A percentile compares a stretch with the other conserved stretches of the same genome.
phyloP scores from a whole-genome alignment of 225 moss, liverwort and hornwort species.

The Thuidium tamariscinum region DNA sequence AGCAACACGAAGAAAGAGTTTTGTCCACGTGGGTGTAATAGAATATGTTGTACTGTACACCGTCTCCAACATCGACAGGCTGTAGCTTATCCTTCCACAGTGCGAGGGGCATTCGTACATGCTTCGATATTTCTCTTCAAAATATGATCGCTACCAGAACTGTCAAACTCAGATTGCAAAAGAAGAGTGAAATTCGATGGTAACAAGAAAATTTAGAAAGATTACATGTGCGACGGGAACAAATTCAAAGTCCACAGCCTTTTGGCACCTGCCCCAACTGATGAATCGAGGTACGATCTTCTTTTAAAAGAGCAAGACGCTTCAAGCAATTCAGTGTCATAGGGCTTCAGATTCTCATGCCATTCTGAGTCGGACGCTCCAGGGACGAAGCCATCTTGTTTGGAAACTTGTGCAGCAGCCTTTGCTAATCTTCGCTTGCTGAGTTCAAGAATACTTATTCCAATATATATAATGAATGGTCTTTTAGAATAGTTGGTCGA shows the following conservation, averaged over 20 bases:
- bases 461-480: not conserved
- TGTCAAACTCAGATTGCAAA: too few species aligned
- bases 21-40: not conserved
- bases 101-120: not conserved
- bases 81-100: not conserved
- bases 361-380: not conserved
- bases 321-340: not conserved
- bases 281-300: not conserved
- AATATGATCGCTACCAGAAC: not conserved
- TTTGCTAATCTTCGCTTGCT: not conserved
- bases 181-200: not conserved
- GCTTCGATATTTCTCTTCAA: not conserved
- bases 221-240: not conserved
- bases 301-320: not conserved
- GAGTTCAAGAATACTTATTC: not conserved
- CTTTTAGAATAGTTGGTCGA: not conserved
- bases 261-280: not conserved
- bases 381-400: not conserved
- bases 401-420: not conserved
- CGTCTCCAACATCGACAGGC: not conserved
- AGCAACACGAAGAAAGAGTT: not conserved
- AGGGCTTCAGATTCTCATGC: not conserved
- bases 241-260: not conserved
- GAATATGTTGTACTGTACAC: too few species aligned
- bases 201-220: not conserved